Percentiles rank a stretch among this genome's conserved stretches.
These are phyloP conservation scores for Leishmania guyanensis DNA, from an alignment of 208 protist species.

Conservation along the genomic window DNA sequence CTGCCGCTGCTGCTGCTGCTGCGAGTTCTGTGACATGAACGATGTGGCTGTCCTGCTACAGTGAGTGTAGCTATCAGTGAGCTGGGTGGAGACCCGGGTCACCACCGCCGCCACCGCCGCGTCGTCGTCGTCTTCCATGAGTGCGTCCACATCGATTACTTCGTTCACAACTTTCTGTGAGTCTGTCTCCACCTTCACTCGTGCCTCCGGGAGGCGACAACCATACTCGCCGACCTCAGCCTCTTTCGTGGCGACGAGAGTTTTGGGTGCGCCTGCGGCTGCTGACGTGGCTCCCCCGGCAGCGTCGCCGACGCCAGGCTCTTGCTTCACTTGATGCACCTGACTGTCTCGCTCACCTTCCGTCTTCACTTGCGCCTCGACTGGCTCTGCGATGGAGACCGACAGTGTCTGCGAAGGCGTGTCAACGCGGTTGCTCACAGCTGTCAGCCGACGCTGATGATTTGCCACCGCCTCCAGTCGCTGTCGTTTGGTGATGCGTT, in stretches of 20 bases:
- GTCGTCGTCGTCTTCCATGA: slow-evolving; percentile 74
- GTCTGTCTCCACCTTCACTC: background rate
- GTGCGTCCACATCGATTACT: slow-evolving; percentile 77
- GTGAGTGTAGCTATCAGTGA: background rate
- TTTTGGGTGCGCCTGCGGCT: background rate
- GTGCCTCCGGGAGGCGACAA: background rate
- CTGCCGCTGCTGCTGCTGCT: slow-evolving; percentile 5
- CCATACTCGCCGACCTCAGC: background rate
- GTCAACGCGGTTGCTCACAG: background rate
- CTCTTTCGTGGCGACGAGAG: slow-evolving; percentile 1
- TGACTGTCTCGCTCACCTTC: background rate
- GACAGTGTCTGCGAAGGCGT: background rate
- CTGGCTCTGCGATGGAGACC: background rate
- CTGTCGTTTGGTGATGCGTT: slow-evolving; percentile 49
- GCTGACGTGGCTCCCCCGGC: background rate
- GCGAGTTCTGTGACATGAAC: slow-evolving; percentile 8
- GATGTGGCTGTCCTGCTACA: slow-evolving; percentile 7
- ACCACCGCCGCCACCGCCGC: slow-evolving; percentile 23
- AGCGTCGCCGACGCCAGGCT: slow-evolving; percentile 3
- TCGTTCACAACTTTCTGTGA: background rate
- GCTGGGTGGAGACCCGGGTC: slow-evolving; percentile 12
- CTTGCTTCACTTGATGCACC: slow-evolving; percentile 27
- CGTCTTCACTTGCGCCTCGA: background rate
- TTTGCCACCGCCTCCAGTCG: slow-evolving; percentile 51
- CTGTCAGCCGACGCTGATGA: slow-evolving; percentile 25